phyloP scores from a whole-genome alignment of 78 protist species.

The Protostelium mycophagum region DNA sequence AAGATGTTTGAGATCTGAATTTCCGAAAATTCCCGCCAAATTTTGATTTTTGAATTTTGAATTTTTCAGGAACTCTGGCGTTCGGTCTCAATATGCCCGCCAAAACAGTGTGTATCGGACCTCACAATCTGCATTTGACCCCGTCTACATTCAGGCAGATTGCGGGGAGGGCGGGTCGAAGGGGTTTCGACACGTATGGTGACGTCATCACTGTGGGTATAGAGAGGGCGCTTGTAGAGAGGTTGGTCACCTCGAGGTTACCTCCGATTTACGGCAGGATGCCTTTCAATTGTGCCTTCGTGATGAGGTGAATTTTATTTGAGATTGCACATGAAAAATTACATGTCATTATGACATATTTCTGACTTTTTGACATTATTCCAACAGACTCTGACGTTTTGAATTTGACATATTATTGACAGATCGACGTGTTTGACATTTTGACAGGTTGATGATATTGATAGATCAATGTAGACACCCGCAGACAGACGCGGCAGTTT shows the following conservation, averaged over 20 bases:
- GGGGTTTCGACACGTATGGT: constrained; percentile 15
- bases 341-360: constrained; percentile 3
- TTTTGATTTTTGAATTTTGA: too few relatives aligned
- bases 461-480: neutral
- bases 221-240: neutral
- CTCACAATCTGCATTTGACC: neutral
- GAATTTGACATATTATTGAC: too few relatives aligned
- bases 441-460: neutral
- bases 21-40: too few relatives aligned
- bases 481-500: neutral
- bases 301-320: neutral
- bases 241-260: neutral
- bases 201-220: constrained; percentile 1
- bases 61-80: constrained; percentile 4
- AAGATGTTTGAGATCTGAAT: neutral
- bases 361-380: neutral
- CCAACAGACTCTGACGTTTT: too few relatives aligned
- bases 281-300: neutral
- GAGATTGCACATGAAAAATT: neutral
- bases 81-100: constrained; percentile 12
- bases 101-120: constrained; percentile 1
- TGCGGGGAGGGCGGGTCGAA: constrained; percentile 4
- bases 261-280: neutral
- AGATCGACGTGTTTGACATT: too few relatives aligned
- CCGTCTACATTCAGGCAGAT: neutral